Base-by-base conservation (phyloP, 164 flowering plant species). In the Houttuynia cordata region DNA sequence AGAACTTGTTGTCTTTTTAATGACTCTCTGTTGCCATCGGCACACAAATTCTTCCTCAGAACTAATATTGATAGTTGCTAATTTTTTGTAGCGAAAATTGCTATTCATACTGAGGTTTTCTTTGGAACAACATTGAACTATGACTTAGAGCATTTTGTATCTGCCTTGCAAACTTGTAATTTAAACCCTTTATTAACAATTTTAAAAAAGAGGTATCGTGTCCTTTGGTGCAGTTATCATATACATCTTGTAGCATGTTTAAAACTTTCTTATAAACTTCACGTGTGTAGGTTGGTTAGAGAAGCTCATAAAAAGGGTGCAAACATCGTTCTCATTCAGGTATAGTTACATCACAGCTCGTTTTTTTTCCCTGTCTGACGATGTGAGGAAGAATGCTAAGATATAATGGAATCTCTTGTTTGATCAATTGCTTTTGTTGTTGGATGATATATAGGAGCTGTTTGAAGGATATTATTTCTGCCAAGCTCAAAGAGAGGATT, bases 401-500 rank as follows among this genome's bases (percentile, higher is more conserved):
- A 54, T 22, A 14, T 12, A 2, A 10, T 54, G 57, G 20, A 54
- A 1, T 30, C 1, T 54, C 23, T 20, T 54, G 37, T 13, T 7
- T 24, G 19, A 10, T 7, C 15, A 23, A 17, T 10, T 23, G 34
- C 10, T 54, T 15, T 10, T n/a, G 30, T 54, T 45, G 49, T 45
- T 45, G 14, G 49, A 45, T 17, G 17, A 14, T 10, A 12, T 45
- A 17, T 79, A 94, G 99, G 97, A 91, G 71, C 78, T 91, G 39
- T 91, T 94, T 70, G 99, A 94, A 66, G 99, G 99, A 30, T 85
- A 86, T 72, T 94, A 94, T 79, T 94, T 94, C 71, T 91, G 99
- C 68, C 99, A 94, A 79, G 99, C 99, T 61, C 97, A 94, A 72
- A 81, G 87, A 74, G 93, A 88, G 77, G 99, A 86, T 71, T 88